A percentile compares a stretch with the other conserved stretches of the same genome.
phyloP scores from a whole-genome alignment of 495 filamentous ascomycete species.

The Aspergillus mulundensis region DNA sequence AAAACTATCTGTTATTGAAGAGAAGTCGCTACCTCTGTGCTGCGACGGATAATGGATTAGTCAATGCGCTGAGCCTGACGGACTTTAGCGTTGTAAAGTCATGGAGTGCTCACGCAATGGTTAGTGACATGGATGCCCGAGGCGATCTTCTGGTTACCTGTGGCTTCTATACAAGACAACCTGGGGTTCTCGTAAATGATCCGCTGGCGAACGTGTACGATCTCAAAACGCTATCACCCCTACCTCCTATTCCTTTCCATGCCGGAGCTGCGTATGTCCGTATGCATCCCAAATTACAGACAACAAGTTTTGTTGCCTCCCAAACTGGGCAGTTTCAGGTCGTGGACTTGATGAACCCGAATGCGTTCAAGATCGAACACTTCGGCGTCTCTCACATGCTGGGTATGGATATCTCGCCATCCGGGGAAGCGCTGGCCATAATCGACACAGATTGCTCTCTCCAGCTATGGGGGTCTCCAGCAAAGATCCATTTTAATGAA shows the following conservation, averaged over 20 bases:
- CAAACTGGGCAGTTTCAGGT: conserved; percentile 89
- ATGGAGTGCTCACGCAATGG: conserved; percentile 83
- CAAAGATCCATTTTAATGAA: conserved; percentile 88
- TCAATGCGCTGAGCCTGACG: conserved; percentile 78
- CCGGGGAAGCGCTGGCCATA: conserved; percentile 82
- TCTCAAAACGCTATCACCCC: conserved; percentile 74
- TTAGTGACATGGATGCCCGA: conserved; percentile 94
- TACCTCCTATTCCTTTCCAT: conserved; percentile 89
- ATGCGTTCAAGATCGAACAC: conserved; percentile 84
- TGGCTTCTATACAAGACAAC: conserved; percentile 75
- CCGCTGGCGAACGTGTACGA: conserved; percentile 92
- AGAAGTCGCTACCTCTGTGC: conserved; percentile 85
- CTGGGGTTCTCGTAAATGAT: conserved; percentile 67
- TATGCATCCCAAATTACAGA: conserved; percentile 91
- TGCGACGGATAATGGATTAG: conserved; percentile 75
- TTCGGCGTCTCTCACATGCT: conserved; percentile 72
- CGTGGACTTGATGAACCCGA: conserved; percentile 91
- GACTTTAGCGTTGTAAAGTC: conserved; percentile 73
- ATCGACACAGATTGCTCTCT: conserved; percentile 73
- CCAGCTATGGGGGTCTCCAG: conserved; percentile 86
- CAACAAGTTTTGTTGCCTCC: conserved; percentile 85
- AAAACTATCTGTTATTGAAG: conserved; percentile 87
- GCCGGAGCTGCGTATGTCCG: conserved; percentile 87
- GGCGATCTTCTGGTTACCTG: conserved; percentile 91
- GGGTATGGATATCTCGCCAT: conserved; percentile 78